Evolutionary conservation across 495 filamentous ascomycete genomes (phyloP), one percentile per base, ranked within the genome.

Genomic region (Penicillium diatomitis): DNA sequence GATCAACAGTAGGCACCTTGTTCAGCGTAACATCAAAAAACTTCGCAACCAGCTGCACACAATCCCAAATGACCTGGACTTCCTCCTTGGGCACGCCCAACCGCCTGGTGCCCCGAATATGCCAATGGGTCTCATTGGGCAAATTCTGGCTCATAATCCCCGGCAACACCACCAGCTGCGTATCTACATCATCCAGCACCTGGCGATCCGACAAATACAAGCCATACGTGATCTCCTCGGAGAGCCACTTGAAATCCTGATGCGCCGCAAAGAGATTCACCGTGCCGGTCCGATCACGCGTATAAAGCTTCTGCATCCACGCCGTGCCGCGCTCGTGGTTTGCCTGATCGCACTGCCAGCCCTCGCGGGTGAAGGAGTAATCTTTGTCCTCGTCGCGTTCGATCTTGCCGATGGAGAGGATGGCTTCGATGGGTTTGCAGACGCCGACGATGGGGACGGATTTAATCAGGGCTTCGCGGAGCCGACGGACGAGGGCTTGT

Each of bases 111-210:
- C 78, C 78, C 32, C 79, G 63, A 49, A 81, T 67, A 68, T 83
- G 79, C 78, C 78, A 83, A 32, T 70, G 66, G 0, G 76, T 80
- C 58, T 77, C 69, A 12, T 58, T 57, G 29, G 55, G 62, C 48
- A 81, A 52, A 56, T 78, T 78, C 67, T 81, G 78, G 31, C 74
- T 74, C 78, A 82, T 80, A 47, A 83, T 82, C 1, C 66, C 72
- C 2, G 77, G 64, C 39, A 79, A 55, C 4, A 79, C 73, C 28
- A 81, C 70, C 37, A 81, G 38, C 58, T 83, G 71, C 3, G 79
- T 78, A 47, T 80, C 77, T 2, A 79, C 32, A 37, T 69, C 72
- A 49, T 71, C 66, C 46, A 83, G 46, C 7, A 80, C 68, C 52
- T 65, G 65, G 1, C 74, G 64, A 60, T 83, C 78, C 4, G 72